A percentile compares a stretch with the other conserved stretches of the same genome.
phyloP scores from a whole-genome alignment of 208 protist species.

The Lotmaria passim region DNA sequence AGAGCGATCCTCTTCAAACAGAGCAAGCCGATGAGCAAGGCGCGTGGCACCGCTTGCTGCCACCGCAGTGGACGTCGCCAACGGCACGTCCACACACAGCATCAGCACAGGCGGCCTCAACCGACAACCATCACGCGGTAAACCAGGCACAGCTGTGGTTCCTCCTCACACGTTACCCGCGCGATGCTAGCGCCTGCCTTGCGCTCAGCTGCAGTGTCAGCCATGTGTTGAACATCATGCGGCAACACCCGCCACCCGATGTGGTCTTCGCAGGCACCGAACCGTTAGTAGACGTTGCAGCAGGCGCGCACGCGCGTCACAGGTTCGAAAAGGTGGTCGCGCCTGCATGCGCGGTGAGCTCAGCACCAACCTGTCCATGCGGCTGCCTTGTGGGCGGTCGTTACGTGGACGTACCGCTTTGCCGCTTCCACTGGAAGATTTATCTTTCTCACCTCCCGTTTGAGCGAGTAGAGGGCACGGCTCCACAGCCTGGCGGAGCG shows the following conservation, averaged over 20 bases:
- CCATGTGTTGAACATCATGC: conserved; percentile 20
- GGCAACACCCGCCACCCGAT: conserved; percentile 10
- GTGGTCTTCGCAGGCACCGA: not conserved
- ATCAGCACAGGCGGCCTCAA: not conserved
- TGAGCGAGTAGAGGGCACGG: not conserved
- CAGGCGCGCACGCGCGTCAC: too few relatives aligned
- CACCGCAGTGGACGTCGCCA: not conserved
- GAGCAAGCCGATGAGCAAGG: too few relatives aligned
- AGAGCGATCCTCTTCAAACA: not conserved
- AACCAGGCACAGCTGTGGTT: conserved; percentile 12
- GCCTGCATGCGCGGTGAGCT: not conserved
- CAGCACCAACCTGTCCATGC: conserved; percentile 16
- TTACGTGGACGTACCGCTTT: conserved; percentile 16
- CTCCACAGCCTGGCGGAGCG: too few relatives aligned
- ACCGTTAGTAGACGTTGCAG: not conserved
- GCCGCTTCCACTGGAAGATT: conserved; percentile 25
- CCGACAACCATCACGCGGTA: not conserved
- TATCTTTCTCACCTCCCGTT: conserved; percentile 4
- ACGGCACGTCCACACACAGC: not conserved
- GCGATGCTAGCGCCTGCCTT: conserved; percentile 29
- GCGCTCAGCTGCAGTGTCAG: conserved; percentile 16
- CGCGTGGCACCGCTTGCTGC: not conserved
- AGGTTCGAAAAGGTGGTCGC: not conserved
- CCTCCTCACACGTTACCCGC: conserved; percentile 23
- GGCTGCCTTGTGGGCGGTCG: conserved; percentile 26